Conservation (phyloP, 2,329 filamentous ascomycete species). For the Colletotrichum sp. region DNA sequence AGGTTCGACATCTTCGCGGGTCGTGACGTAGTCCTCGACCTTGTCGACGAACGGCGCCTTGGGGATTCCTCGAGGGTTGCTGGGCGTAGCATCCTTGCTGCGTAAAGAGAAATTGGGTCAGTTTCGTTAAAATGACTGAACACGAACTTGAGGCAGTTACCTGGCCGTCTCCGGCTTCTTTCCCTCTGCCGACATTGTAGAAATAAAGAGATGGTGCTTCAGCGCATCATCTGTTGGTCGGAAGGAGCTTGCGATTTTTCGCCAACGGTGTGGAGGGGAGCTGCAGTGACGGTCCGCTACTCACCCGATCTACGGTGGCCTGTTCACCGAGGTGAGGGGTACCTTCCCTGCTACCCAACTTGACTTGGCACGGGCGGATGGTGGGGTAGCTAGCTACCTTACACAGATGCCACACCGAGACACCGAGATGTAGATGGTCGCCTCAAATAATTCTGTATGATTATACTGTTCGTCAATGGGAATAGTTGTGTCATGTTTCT, state of each 20-base stretch:
- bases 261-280: constrained; percentile 19
- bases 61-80: constrained; percentile 84
- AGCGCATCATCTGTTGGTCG: constrained; percentile 16
- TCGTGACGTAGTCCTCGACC: constrained; percentile 85
- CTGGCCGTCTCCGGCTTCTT: constrained; percentile 15
- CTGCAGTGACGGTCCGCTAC: constrained; percentile 21
- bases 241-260: constrained; percentile 20
- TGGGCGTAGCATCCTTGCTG: constrained; percentile 59
- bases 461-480: background rate
- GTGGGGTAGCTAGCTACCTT: background rate
- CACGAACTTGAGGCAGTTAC: background rate
- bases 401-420: background rate
- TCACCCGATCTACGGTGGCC: constrained; percentile 9
- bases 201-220: background rate
- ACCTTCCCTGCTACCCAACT: background rate
- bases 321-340: constrained; percentile 23
- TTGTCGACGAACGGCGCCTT: constrained; percentile 86
- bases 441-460: background rate
- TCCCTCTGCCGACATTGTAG: constrained; percentile 15
- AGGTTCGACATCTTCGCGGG: constrained; percentile 78
- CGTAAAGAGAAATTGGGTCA: background rate
- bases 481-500: background rate
- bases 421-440: background rate
- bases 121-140: background rate
- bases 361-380: background rate